Evolutionary conservation across 768 basidiomycete species (phyloP).

Genomic region (Termitomyces titanicus): DNA sequence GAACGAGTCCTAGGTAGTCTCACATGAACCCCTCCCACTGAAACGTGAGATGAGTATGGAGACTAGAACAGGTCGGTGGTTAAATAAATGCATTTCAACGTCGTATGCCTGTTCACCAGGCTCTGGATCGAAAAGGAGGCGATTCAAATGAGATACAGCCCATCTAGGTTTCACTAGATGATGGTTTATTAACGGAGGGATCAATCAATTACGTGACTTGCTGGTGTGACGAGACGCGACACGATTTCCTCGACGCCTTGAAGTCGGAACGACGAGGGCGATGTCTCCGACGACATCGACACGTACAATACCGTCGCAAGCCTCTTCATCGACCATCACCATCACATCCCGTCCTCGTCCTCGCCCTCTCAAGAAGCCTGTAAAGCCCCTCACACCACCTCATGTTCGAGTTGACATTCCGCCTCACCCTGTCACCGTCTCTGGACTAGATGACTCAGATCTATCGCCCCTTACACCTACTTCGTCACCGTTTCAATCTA

Average conservation of each 20-base stretch:
- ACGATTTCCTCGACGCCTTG: neutral
- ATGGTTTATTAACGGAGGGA: no score
- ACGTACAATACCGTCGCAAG: neutral
- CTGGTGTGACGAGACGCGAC: slow-evolving; percentile 3
- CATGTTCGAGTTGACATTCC: neutral
- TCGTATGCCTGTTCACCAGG: no score
- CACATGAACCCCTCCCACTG: no score
- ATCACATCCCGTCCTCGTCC: neutral
- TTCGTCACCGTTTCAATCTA: slow-evolving; percentile 12
- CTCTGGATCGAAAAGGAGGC: neutral
- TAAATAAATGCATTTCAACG: no score
- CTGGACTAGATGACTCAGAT: slow-evolving; percentile 12
- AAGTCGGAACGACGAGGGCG: neutral
- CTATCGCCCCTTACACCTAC: slow-evolving; percentile 11
- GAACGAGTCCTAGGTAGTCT: neutral
- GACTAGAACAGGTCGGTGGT: no score
- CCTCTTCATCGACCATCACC: slow-evolving; percentile 2
- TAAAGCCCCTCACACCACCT: neutral
- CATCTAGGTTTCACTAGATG: no score
- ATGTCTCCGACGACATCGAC: slow-evolving; percentile 11
- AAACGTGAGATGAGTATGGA: no score
- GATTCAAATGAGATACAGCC: neutral
- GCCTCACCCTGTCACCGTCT: neutral
- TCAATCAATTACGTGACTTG: neutral
- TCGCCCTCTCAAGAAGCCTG: slow-evolving; percentile 6